phyloP scores from a whole-genome alignment of 2,329 filamentous ascomycete genomes.

The Colletotrichum abscissum region DNA sequence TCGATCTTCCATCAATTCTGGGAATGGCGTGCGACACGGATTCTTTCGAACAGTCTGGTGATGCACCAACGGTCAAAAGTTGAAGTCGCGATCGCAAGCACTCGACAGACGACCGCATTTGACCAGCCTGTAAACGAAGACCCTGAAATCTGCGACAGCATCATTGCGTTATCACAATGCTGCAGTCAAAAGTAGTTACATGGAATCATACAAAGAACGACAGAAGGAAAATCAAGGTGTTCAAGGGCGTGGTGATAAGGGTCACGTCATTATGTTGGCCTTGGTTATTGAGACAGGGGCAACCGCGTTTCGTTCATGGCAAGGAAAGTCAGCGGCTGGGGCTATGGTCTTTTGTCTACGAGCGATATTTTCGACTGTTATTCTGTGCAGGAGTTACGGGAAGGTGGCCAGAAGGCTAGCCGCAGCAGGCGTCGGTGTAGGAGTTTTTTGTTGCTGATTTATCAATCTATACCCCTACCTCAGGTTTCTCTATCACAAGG shows the following conservation, averaged over 20 bases:
- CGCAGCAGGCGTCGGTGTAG: not conserved
- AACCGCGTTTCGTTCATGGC: not conserved
- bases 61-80: not conserved
- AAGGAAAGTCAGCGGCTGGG: not conserved
- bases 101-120: not conserved
- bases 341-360: not conserved
- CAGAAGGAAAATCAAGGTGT: not conserved
- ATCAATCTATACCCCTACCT: not conserved
- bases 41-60: not conserved
- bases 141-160: not conserved
- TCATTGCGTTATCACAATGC: not conserved
- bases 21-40: too few relatives aligned
- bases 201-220: not conserved
- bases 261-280: not conserved
- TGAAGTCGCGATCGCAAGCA: not conserved
- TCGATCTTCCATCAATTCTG: not conserved
- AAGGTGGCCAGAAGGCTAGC: not conserved
- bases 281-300: not conserved
- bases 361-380: not conserved
- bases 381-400: not conserved
- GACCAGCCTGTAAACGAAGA: not conserved
- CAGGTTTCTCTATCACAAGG: too few relatives aligned
- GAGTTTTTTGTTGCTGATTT: not conserved
- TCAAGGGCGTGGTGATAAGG: not conserved
- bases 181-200: too few relatives aligned